Conservation (phyloP, 2,329 filamentous ascomycete genomes). For the Fusarium sp. region DNA sequence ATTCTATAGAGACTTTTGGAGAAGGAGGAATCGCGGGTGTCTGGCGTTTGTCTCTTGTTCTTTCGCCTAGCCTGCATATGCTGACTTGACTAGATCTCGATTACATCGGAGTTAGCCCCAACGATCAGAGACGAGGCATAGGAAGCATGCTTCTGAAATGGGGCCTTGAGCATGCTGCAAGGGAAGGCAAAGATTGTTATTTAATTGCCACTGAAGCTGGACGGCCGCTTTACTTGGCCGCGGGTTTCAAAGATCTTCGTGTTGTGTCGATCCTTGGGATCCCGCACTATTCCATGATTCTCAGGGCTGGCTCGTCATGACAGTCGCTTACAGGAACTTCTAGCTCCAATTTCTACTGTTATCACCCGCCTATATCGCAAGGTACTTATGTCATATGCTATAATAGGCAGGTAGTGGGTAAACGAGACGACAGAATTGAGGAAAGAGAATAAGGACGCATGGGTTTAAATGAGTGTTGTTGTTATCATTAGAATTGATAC, state of each 20-base stretch:
- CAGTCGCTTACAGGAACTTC: no score
- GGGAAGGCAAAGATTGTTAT: constrained; percentile 16
- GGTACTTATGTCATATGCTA: no score
- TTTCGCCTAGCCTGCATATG: accelerated
- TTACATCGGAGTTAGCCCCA: constrained; percentile 18
- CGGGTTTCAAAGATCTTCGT: constrained; percentile 11
- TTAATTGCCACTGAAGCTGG: constrained; percentile 22
- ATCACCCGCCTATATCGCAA: no score
- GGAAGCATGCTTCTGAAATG: constrained; percentile 11
- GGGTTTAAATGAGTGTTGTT: not conserved
- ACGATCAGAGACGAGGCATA: constrained; percentile 17
- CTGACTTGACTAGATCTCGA: constrained; percentile 15
- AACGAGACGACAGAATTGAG: no score
- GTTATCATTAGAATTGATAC: not conserved
- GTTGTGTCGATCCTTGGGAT: constrained; percentile 10
- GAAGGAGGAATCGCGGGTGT: constrained; percentile 14
- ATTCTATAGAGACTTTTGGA: constrained; percentile 6
- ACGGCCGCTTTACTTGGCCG: constrained; percentile 7
- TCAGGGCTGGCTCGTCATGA: not conserved
- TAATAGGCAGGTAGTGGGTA: no score
- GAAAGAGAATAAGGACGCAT: no score
- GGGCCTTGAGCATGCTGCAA: constrained; percentile 1
- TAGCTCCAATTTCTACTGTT: no score
- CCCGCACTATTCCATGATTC: constrained; percentile 29
- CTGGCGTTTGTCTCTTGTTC: constrained; percentile 4